Evolutionary conservation across 352 stramenopile genomes (phyloP), one percentile per base, ranked within the genome.

Genomic region (Phytopythium boreale): DNA sequence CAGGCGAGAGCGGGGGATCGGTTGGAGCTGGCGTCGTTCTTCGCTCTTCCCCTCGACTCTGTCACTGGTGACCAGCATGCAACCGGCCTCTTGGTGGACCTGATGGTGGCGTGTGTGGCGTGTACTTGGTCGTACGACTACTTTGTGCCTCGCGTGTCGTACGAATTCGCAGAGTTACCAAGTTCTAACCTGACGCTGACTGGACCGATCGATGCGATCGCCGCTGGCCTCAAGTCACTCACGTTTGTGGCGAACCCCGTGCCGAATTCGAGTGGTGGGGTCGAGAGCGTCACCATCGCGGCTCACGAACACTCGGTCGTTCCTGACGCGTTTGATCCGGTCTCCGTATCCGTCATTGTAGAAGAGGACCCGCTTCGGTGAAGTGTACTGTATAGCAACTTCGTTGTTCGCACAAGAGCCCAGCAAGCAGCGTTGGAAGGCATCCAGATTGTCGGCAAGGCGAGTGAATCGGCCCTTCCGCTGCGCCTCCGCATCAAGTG

Each of bases 111-210:
- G 10, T 84, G 76, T 47, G 20, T 29, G 4, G 47, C 26, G 27
- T 84, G 76, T 43, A 20, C 56, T 14, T 76, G 75, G 66, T 69
- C 52, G 24, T 78, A 77, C 41, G 27, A 59, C 11, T 27, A n/a
- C 20, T 72, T 68, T 39, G 53, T 83, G n/a, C 72, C 75, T 20
- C 64, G 70, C 3, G 68, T 81, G 9, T 83, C 77, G 24, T 85
- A 85, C 37, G 72, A 81, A 57, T 68, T 72, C 37, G 75, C 75
- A 46, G 49, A 46, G 34, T 37, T 63, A 4, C 69, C 70, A 12
- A 70, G 59, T 39, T 65, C 65, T 12, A 68, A 59, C 10, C 56
- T 72, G 43, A 60, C 20, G 7, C 79, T 83, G 29, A 41, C 75
- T 1, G 73, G 73, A 0, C 44, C 41, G 26, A 24, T 26, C 5